These are phyloP conservation scores for Exophiala dermatitidis DNA, from an alignment of 2,329 filamentous ascomycete species.

Conservation along the genomic window DNA sequence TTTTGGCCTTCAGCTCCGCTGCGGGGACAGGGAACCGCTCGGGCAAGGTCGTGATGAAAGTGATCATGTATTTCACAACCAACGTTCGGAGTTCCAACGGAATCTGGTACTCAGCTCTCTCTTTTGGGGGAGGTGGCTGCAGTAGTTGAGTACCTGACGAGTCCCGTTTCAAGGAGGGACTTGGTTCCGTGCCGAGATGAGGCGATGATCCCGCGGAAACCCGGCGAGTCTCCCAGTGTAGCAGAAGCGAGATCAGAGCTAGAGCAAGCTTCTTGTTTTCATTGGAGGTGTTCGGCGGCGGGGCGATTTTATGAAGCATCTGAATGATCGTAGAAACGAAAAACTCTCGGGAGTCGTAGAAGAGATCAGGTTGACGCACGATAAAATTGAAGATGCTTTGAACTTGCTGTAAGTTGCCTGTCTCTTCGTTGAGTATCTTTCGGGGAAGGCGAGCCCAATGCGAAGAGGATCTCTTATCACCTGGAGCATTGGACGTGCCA, in stretches of 20 bases:
- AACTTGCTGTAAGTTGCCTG: conserved; percentile 89
- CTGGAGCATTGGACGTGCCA: conserved; percentile 46
- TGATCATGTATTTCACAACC: conserved; percentile 89
- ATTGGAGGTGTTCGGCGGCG: conserved; percentile 72
- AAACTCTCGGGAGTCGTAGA: conserved; percentile 90
- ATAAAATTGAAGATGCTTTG: conserved; percentile 97
- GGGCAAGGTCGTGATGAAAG: conserved; percentile 84
- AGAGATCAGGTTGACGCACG: conserved; percentile 82
- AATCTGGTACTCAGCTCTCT: conserved; percentile 57
- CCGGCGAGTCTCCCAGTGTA: conserved; percentile 83
- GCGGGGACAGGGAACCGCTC: conserved; percentile 77
- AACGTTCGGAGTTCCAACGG: conserved; percentile 61
- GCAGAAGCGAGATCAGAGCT: conserved; percentile 83
- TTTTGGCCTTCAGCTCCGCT: conserved; percentile 33
- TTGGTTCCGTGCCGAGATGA: conserved; percentile 51
- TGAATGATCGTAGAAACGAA: conserved; percentile 84
- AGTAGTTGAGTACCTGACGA: conserved; percentile 48
- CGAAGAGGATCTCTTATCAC: conserved; percentile 61
- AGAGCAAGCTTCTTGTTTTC: conserved; percentile 88
- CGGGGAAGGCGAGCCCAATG: conserved; percentile 86
- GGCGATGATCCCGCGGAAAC: conserved; percentile 41
- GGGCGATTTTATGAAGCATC: conserved; percentile 79
- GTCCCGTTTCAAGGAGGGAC: conserved; percentile 49
- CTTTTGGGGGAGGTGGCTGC: conserved; percentile 41
- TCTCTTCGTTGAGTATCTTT: conserved; percentile 87